Base-by-base conservation (phyloP, 2,329 filamentous ascomycete genomes). In the Aspergillus sojae region DNA sequence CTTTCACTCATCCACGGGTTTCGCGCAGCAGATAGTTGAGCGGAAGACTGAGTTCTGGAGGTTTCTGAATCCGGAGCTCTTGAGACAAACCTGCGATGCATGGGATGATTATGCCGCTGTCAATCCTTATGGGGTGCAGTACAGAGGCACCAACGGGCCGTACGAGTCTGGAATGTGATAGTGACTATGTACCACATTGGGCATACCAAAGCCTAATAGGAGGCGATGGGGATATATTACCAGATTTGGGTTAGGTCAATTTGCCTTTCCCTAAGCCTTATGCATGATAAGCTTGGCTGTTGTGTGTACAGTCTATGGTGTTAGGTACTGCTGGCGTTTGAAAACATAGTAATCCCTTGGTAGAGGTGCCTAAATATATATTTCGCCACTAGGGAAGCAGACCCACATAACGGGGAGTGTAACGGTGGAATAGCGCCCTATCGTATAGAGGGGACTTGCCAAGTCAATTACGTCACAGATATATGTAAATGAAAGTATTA, bases 1-100 rank as follows among this genome's bases (percentile, higher is more conserved):
- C 5, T 61, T 41, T 32, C 62, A 64, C 41, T 59, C 59, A 0
- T 46, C 46, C 1, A 36, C 28, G 1, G 62, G 62, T 0, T 11
- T 64, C 6, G 53, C 28, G 1, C 39, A 54, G 62, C 62, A 64
- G 32, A 43, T 61, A 6, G 19, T 64, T 7, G 62, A 64, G 39
- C 30, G 14, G 11, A 12, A 23, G 16, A 3, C 1, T 9, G 28
- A 34, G 19, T 32, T 53, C 16, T 19, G 28, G 50, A 23, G 23
- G 19, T 32, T 34, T 2, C 16, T 32, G 1, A 21, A 34, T 21
- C 9, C 28, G 1, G 16, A n/a, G 28, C 16, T 34, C 16, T 14
- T 53, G 10, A 34, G 2, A n/a, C 30, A 36, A 0, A 32, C 28
- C 3, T 53, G 30, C 2, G 50, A 53, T 9, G 19, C 30, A 12